Evolutionary conservation across 306 rosid genomes (phyloP).

Genomic region (Mimosa bimucronata): DNA sequence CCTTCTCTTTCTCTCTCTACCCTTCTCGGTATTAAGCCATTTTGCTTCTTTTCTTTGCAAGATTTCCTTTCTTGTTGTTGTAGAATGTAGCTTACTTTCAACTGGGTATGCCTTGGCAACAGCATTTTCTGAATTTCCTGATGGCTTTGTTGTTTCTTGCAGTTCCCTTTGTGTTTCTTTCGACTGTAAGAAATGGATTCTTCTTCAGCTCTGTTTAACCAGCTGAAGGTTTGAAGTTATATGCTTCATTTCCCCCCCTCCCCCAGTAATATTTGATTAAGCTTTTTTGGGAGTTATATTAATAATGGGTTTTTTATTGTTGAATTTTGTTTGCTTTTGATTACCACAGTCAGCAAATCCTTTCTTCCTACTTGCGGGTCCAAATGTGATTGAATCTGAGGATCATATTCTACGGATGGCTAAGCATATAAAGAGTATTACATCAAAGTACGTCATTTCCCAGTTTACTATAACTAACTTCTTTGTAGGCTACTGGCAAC

Average conservation of each 20-base stretch:
- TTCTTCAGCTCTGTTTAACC: constrained; percentile 44
- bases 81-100: constrained; percentile 1
- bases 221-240: constrained; percentile 46
- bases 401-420: constrained; percentile 87
- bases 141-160: neutral
- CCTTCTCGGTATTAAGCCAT: neutral
- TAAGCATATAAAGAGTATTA: constrained; percentile 62
- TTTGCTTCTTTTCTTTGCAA: constrained; percentile 13
- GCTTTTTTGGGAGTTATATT: constrained; percentile 18
- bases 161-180: neutral
- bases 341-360: constrained; percentile 74
- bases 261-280: neutral
- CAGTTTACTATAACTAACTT: neutral
- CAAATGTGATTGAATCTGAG: constrained; percentile 95
- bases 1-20: too few species aligned
- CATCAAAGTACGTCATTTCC: constrained; percentile 60
- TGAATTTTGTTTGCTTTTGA: constrained; percentile 33
- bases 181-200: constrained; percentile 45
- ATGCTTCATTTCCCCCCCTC: neutral
- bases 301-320: neutral
- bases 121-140: neutral
- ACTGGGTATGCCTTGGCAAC: neutral
- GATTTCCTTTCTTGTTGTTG: neutral
- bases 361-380: constrained; percentile 89
- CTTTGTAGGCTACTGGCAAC: neutral